Evolutionary conservation across 2,329 filamentous ascomycete genomes (phyloP).

Genomic region (Apiospora saccharicola): DNA sequence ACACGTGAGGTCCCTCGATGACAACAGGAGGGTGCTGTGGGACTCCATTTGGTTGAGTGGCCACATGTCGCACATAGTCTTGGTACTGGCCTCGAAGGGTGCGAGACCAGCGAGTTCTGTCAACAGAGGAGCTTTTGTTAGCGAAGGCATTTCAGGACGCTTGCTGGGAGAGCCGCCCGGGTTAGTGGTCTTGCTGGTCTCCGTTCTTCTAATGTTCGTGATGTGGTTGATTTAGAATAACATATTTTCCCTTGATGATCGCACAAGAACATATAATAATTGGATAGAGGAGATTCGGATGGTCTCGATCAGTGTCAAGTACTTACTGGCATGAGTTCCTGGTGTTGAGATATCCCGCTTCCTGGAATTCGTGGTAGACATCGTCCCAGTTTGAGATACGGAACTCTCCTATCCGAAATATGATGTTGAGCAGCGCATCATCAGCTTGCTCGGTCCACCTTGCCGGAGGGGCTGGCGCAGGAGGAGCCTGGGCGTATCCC

Average conservation of each 20-base stretch:
- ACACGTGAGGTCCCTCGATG: too few species aligned
- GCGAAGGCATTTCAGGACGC: not conserved
- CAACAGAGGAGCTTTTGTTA: not conserved
- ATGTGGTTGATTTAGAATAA: too few species aligned
- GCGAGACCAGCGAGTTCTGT: not conserved
- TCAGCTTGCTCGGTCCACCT: not conserved
- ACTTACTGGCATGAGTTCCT: not conserved
- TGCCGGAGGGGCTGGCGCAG: fast-evolving
- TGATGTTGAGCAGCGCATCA: not conserved
- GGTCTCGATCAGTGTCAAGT: not conserved
- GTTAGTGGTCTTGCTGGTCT: too few species aligned
- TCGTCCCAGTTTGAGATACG: not conserved
- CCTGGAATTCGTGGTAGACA: not conserved
- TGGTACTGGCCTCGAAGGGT: not conserved
- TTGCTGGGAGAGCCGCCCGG: not conserved
- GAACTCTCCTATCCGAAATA: not conserved
- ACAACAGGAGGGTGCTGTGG: not conserved
- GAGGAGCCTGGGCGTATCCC: not conserved
- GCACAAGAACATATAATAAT: too few species aligned
- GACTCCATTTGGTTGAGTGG: not conserved
- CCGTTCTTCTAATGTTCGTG: too few species aligned
- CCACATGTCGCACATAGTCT: not conserved
- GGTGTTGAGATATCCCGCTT: not conserved
- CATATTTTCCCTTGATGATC: too few species aligned
- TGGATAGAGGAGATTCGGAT: too few species aligned